Evolutionary conservation across 768 basidiomycete species (phyloP), one percentile per base, ranked within the genome.

Genomic region (Glaciozyma martinii): DNA sequence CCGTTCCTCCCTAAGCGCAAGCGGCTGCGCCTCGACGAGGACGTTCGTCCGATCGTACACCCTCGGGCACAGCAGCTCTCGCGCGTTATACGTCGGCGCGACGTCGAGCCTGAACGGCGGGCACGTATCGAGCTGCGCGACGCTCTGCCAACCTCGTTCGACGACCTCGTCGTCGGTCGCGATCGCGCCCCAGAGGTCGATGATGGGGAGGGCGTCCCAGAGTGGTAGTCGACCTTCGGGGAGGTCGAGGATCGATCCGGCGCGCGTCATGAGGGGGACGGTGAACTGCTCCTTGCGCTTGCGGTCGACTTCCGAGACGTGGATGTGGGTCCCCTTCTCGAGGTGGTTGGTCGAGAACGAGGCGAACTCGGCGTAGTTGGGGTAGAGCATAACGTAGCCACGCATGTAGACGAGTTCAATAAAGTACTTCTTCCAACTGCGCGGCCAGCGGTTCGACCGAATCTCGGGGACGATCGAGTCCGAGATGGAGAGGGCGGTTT

Each of bases 311-410:
- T 84, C 82, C 27, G 79, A 78, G 52, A 79, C 79, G 72, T 82
- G 83, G 56, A 91, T 88, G 71, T 92, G 90, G 47, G 85, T 84
- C 37, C 90, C 90, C 23, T 84, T 80, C 78, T 92, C 90, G 61
- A 91, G 81, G 72, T 90, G 90, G 75, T 92, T 92, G n/a, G 89
- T 92, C 65, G 90, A 91, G 10, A 92, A 76, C 33, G 89, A 90
- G 44, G 80, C 74, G 71, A 84, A 89, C 52, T 79, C 80, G 49
- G 78, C 80, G 73, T 83, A 91, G 77, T 91, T 92, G 16, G 90
- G 89, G 73, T 92, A 92, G 37, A 92, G 82, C 90, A 91, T 91
- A 59, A 84, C 82, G 76, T 89, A 89, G 4, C 89, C 88, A 8
- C 85, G 83, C 19, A 92, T 80, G 75, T 85, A 88, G 49, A 83